These are phyloP conservation scores for Citrus medica DNA, from an alignment of 345 rosid species.

Conservation along the genomic window DNA sequence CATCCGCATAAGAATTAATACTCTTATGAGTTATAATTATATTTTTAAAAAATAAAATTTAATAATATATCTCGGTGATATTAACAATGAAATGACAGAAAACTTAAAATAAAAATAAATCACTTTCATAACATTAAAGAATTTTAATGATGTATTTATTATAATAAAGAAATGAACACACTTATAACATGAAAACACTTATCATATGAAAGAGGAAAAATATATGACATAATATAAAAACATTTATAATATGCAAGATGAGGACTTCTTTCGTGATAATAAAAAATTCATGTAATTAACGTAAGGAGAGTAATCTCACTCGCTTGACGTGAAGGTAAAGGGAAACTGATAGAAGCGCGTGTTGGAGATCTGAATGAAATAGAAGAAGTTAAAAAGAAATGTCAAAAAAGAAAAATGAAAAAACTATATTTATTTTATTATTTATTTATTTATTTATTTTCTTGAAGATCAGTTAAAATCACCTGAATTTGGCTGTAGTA, in stretches of 20 bases:
- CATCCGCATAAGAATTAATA: too few species aligned
- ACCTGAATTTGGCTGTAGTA: conserved; percentile 33
- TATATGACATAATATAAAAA: not conserved
- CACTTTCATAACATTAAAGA: too few species aligned
- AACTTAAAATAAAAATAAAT: too few species aligned
- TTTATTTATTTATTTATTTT: too few species aligned
- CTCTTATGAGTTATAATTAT: too few species aligned
- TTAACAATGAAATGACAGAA: too few species aligned
- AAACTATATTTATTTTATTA: too few species aligned
- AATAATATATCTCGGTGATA: not conserved
- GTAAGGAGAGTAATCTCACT: not conserved
- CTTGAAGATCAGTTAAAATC: conserved; percentile 5
- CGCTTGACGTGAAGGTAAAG: not conserved
- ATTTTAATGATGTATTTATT: too few species aligned
- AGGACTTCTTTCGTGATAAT: not conserved
- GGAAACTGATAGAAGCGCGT: not conserved
- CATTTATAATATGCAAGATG: too few species aligned
- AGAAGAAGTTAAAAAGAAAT: not conserved
- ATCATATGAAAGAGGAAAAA: not conserved
- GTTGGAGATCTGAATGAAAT: conserved; percentile 14
- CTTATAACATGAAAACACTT: not conserved
- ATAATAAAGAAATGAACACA: too few species aligned
- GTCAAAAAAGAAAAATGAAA: not conserved
- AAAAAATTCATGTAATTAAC: not conserved
- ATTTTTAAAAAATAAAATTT: too few species aligned